phyloP scores from a whole-genome alignment of 2,329 filamentous ascomycete genomes.

The Hypoxylon sp. region DNA sequence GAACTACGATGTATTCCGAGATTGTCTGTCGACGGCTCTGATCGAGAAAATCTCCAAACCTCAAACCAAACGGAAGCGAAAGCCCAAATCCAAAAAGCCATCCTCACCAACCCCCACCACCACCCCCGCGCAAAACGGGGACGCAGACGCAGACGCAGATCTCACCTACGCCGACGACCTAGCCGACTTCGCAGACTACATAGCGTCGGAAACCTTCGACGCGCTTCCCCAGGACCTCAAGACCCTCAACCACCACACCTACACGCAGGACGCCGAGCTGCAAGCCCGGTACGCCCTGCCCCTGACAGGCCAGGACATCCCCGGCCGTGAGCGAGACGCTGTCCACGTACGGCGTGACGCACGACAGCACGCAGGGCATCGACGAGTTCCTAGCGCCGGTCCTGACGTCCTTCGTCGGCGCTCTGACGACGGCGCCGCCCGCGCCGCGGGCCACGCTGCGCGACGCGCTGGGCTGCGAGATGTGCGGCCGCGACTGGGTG shows the following conservation, averaged over 20 bases:
- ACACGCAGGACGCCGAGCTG: slow-evolving; percentile 59
- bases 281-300: slow-evolving; percentile 66
- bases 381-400: slow-evolving; percentile 69
- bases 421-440: slow-evolving; percentile 68
- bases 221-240: slow-evolving; percentile 69
- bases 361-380: slow-evolving; percentile 53
- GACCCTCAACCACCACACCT: slow-evolving; percentile 66
- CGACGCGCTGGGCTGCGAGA: slow-evolving; percentile 70
- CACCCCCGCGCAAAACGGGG: slow-evolving; percentile 7
- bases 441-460: slow-evolving; percentile 66
- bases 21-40: slow-evolving; percentile 75
- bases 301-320: slow-evolving; percentile 59
- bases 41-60: slow-evolving; percentile 65
- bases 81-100: slow-evolving; percentile 47
- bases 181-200: slow-evolving; percentile 83
- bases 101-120: slow-evolving; percentile 1
- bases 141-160: slow-evolving; percentile 19
- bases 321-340: slow-evolving; percentile 72
- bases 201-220: slow-evolving; percentile 74
- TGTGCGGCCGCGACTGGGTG: slow-evolving; percentile 79
- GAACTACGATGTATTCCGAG: slow-evolving; percentile 76
- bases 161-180: slow-evolving; percentile 68
- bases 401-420: slow-evolving; percentile 68
- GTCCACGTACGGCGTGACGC: slow-evolving; percentile 69
- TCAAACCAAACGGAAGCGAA: slow-evolving; percentile 56